Percentiles rank a stretch among this genome's conserved stretches.
These are phyloP conservation scores for Pichia sp. DNA, from an alignment of 1,139 yeast genomes.

Conservation along the genomic window DNA sequence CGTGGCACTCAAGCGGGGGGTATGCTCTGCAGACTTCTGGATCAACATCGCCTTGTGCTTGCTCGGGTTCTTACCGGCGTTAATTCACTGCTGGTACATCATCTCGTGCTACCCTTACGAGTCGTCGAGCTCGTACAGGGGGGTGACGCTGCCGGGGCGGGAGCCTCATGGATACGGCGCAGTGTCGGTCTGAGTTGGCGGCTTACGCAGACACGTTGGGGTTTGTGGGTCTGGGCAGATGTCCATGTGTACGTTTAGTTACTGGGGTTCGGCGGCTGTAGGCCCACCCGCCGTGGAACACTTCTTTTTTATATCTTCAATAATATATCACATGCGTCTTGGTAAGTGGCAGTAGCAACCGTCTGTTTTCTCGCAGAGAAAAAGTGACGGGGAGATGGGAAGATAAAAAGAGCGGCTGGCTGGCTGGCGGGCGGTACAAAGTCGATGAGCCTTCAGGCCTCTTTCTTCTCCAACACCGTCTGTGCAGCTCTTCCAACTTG, in stretches of 20 bases:
- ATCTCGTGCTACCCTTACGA: constrained; percentile 52
- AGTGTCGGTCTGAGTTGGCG: constrained; percentile 7
- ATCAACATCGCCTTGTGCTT: constrained; percentile 72
- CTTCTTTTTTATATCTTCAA: not conserved
- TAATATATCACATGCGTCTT: not conserved
- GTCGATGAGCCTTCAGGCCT: not conserved
- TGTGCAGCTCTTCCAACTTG: not conserved
- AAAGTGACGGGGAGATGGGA: not conserved
- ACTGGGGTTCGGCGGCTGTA: too few species aligned
- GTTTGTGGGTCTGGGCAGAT: not conserved
- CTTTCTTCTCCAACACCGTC: not conserved
- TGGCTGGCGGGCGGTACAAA: not conserved
- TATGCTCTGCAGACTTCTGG: constrained; percentile 61
- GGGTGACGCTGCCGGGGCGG: constrained; percentile 34
- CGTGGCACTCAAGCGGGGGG: constrained; percentile 71
- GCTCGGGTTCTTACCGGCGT: constrained; percentile 80
- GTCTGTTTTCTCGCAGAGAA: not conserved
- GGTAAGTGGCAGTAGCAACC: not conserved
- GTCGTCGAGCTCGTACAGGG: constrained; percentile 33
- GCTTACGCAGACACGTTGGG: not conserved
- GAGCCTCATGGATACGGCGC: constrained; percentile 29
- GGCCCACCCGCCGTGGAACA: too few species aligned
- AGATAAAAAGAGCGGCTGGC: not conserved
- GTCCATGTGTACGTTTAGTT: not conserved
- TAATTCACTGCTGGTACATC: constrained; percentile 60